phyloP scores from a whole-genome alignment of 78 protist species.

The Chrysochromulina tobinii region DNA sequence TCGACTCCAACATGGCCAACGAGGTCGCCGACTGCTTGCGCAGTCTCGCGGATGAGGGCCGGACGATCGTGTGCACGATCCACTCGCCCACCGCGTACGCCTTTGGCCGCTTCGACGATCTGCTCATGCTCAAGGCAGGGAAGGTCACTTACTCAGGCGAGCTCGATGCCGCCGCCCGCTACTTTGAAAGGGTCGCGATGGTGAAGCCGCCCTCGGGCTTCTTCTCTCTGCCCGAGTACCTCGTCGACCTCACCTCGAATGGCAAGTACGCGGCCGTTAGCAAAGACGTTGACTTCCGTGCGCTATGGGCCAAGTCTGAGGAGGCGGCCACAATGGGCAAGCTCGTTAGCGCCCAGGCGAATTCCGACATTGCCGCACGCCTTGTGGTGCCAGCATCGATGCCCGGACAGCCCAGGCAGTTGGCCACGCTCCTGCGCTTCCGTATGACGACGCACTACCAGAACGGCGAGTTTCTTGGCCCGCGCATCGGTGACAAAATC shows the following conservation, averaged over 20 bases:
- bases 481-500: slow-evolving; percentile 39
- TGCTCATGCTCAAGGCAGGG: slow-evolving; percentile 7
- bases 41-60: background rate
- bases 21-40: background rate
- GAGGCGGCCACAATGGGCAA: background rate
- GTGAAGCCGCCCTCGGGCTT: background rate
- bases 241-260: background rate
- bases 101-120: slow-evolving; percentile 1
- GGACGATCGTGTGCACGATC: slow-evolving; percentile 12
- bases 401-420: background rate
- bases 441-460: slow-evolving; percentile 17
- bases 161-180: background rate
- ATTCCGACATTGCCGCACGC: background rate
- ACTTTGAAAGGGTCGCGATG: background rate
- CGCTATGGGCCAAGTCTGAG: no score
- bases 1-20: slow-evolving; percentile 36
- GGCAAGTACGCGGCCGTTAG: background rate
- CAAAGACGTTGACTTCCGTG: no score
- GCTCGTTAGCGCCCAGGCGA: background rate
- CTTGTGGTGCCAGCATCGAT: no score
- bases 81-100: slow-evolving; percentile 18
- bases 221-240: background rate
- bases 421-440: background rate
- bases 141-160: background rate
- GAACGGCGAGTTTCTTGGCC: slow-evolving; percentile 3